phyloP scores from a whole-genome alignment of 1,139 yeast species.

The Candida frijolesensis region DNA sequence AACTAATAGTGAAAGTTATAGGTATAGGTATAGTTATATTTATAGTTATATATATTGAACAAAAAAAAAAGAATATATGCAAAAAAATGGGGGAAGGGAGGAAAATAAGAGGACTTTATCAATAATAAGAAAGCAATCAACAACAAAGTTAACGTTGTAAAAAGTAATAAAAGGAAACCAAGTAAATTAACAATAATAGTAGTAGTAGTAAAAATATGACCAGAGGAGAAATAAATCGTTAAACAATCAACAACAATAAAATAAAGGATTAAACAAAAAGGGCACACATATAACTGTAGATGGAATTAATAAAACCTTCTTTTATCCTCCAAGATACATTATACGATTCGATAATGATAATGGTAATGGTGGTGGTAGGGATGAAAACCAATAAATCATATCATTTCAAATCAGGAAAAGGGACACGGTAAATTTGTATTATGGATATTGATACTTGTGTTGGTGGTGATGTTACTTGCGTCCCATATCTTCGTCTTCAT shows the following conservation, averaged over 20 bases:
- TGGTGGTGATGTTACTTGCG: conserved; percentile 20
- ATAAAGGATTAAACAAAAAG: neutral
- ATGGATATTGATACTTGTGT: no score
- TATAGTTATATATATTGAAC: neutral
- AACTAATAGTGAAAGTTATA: no score
- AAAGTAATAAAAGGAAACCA: neutral
- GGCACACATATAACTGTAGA: neutral
- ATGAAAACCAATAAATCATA: no score
- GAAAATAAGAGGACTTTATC: neutral
- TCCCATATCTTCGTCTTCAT: conserved; percentile 40
- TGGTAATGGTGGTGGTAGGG: no score
- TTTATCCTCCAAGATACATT: neutral
- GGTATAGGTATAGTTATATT: neutral
- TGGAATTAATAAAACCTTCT: neutral
- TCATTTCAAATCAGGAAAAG: no score
- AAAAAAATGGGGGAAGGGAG: neutral
- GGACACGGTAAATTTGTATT: no score
- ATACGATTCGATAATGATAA: no score
- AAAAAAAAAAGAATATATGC: neutral
- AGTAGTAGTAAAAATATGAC: neutral
- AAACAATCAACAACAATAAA: neutral
- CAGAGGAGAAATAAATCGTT: conserved; percentile 1
- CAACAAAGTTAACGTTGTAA: neutral
- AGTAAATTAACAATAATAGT: neutral
- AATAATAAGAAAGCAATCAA: neutral